Base-by-base conservation (phyloP, 495 filamentous ascomycete species). In the Penicillium malachiteum region DNA sequence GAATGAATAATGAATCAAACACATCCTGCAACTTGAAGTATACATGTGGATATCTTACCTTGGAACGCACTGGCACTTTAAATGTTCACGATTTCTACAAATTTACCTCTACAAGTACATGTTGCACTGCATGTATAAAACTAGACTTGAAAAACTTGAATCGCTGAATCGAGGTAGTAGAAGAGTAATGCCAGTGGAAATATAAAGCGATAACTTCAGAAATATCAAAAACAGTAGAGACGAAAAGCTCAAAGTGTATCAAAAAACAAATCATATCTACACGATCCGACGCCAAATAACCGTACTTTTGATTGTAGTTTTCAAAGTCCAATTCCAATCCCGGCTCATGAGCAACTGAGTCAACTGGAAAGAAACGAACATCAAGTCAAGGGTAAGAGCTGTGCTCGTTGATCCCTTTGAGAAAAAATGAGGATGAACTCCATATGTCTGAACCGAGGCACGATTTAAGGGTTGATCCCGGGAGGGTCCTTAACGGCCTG, bases 231-330 rank as follows among this genome's bases (percentile, higher is more conserved):
- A 58, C 30, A 44, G 16, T 37, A 49, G 41, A 51, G 14, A 57
- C 57, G 52, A 55, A 48, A 58, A 60, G 49, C 47, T 56, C 40
- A 62, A 54, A 65, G 50, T 71, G 63, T 74, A 74, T 69, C 51
- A 61, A 50, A 50, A 39, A 43, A 35, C 38, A 57, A 57, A 48
- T 57, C 60, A 54, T 71, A 68, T 69, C 63, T 72, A 66, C 65
- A 69, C 46, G 58, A 65, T 63, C 56, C 51, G 58, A 71, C 66
- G 68, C 67, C 67, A 38, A 55, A 67, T 55, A 53, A 66, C 59
- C 66, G 46, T 53, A 62, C 58, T 65, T 69, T 64, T 66, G 42
- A 66, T 56, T 53, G 46, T 55, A 56, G 49, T 52, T 57, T 49
- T 17, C 53, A 37, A 49, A 47, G 42, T 59, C 48, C 58, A 62